These are phyloP conservation scores for Tetrapisispora phaffii DNA, from an alignment of 805 yeast species.

Conservation along the genomic window DNA sequence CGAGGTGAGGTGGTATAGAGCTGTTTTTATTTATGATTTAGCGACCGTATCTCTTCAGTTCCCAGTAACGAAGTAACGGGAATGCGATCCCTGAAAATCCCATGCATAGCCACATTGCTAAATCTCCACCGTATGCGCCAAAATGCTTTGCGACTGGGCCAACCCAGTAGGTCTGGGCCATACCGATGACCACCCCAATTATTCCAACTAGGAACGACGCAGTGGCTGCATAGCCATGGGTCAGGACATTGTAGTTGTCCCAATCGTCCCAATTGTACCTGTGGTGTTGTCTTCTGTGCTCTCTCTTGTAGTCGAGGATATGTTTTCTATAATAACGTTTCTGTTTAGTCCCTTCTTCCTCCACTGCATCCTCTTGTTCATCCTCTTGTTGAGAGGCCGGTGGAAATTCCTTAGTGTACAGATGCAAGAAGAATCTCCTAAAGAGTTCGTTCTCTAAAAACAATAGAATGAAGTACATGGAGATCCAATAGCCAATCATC, in stretches of 20 bases:
- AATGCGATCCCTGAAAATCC: slow-evolving; percentile 58
- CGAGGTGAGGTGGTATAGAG: no score
- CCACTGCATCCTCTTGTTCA: slow-evolving; percentile 36
- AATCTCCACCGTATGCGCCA: slow-evolving; percentile 66
- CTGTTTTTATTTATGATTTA: slow-evolving; percentile 8
- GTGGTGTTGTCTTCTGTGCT: slow-evolving; percentile 22
- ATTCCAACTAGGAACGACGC: slow-evolving; percentile 58
- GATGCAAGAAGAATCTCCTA: slow-evolving; percentile 38
- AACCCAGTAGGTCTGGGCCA: slow-evolving; percentile 76
- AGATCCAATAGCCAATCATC: slow-evolving; percentile 87
- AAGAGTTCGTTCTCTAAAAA: slow-evolving; percentile 66
- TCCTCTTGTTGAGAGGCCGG: slow-evolving; percentile 27
- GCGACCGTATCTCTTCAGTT: slow-evolving; percentile 46
- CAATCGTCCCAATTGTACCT: slow-evolving; percentile 67
- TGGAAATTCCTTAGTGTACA: slow-evolving; percentile 39
- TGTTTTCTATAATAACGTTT: slow-evolving; percentile 32
- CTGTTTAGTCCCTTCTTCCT: no score
- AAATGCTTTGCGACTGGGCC: slow-evolving; percentile 62
- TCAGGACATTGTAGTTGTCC: slow-evolving; percentile 51
- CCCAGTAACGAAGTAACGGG: slow-evolving; percentile 57
- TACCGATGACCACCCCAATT: slow-evolving; percentile 76
- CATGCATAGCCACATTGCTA: slow-evolving; percentile 73
- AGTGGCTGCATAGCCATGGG: slow-evolving; percentile 65
- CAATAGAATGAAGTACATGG: slow-evolving; percentile 64
- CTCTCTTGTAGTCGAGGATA: slow-evolving; percentile 16